These are phyloP conservation scores for Pythium guiyangense DNA, from an alignment of 352 stramenopile species.

Conservation along the genomic window DNA sequence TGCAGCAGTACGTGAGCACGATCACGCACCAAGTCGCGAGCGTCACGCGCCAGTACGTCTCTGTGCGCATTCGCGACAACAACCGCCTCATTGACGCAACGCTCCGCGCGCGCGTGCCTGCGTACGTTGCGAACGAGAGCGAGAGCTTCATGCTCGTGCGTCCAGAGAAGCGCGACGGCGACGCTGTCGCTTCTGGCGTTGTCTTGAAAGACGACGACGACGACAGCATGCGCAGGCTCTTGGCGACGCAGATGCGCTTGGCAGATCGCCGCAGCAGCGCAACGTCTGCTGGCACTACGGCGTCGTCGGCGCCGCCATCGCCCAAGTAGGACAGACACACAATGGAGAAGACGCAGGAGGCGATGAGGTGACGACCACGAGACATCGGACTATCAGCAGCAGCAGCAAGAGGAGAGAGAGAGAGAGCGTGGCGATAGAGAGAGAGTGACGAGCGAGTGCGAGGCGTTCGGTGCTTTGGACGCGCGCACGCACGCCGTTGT, in stretches of 20 bases:
- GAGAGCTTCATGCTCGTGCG: slow-evolving; percentile 70
- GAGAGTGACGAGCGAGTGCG: neutral
- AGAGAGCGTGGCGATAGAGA: neutral
- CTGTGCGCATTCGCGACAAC: slow-evolving; percentile 76
- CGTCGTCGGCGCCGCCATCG: slow-evolving; percentile 1
- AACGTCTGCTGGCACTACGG: slow-evolving; percentile 5
- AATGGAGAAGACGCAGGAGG: no score
- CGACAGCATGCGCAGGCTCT: slow-evolving; percentile 26
- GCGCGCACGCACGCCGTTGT: neutral
- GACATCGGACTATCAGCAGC: neutral
- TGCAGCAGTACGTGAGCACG: slow-evolving; percentile 81
- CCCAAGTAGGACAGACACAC: slow-evolving; percentile 1
- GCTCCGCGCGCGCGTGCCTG: slow-evolving; percentile 59
- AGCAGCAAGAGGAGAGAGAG: neutral
- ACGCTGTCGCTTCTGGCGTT: slow-evolving; percentile 10
- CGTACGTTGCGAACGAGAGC: slow-evolving; percentile 60
- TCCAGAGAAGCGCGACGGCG: slow-evolving; percentile 20
- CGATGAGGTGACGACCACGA: neutral
- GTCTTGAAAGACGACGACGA: slow-evolving; percentile 38
- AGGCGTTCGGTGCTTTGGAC: neutral
- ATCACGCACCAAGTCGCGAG: slow-evolving; percentile 83
- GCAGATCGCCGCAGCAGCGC: neutral
- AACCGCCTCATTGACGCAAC: slow-evolving; percentile 75
- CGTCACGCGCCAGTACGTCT: slow-evolving; percentile 77
- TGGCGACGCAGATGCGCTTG: slow-evolving; percentile 11